A percentile compares a stretch with the other conserved stretches of the same genome.
phyloP scores from a whole-genome alignment of 2,329 filamentous ascomycete genomes.

The Diaporthe ilicicola region DNA sequence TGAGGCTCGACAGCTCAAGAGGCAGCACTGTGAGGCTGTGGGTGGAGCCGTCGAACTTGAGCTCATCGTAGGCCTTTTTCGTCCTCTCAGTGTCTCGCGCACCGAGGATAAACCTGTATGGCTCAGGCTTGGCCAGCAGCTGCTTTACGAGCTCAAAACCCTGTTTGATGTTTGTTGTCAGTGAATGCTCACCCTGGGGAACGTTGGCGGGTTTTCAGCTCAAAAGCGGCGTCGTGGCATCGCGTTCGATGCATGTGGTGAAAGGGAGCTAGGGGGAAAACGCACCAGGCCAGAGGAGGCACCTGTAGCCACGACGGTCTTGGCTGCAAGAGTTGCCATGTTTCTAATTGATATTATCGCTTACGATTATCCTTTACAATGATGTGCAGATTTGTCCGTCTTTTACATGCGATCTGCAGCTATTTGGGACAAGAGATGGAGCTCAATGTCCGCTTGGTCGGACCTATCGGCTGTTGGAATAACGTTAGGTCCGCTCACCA shows the following conservation, averaged over 20 bases:
- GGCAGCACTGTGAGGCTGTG: constrained; percentile 56
- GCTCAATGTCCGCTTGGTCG: background rate
- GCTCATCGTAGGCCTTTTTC: constrained; percentile 50
- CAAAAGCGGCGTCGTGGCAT: background rate
- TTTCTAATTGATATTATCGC: background rate
- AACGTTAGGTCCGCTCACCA: constrained; percentile 3
- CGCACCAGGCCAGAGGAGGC: constrained; percentile 58
- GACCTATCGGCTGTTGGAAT: constrained; percentile 6
- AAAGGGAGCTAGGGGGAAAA: background rate
- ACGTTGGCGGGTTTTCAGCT: background rate
- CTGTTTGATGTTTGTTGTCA: constrained; percentile 40
- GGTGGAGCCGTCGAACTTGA: constrained; percentile 50
- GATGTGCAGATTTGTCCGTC: background rate
- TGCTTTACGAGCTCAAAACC: constrained; percentile 63
- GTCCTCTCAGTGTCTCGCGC: constrained; percentile 54
- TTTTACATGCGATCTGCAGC: background rate
- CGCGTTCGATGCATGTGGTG: background rate
- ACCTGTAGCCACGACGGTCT: constrained; percentile 61
- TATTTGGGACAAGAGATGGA: background rate
- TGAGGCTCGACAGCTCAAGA: constrained; percentile 56
- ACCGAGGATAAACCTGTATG: constrained; percentile 59
- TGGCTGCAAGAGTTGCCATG: constrained; percentile 43
- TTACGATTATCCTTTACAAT: background rate
- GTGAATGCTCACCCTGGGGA: background rate
- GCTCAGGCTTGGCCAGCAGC: constrained; percentile 53